Evolutionary conservation across 352 stramenopile genomes (phyloP).

Genomic region (Paralagenidium karlingii): DNA sequence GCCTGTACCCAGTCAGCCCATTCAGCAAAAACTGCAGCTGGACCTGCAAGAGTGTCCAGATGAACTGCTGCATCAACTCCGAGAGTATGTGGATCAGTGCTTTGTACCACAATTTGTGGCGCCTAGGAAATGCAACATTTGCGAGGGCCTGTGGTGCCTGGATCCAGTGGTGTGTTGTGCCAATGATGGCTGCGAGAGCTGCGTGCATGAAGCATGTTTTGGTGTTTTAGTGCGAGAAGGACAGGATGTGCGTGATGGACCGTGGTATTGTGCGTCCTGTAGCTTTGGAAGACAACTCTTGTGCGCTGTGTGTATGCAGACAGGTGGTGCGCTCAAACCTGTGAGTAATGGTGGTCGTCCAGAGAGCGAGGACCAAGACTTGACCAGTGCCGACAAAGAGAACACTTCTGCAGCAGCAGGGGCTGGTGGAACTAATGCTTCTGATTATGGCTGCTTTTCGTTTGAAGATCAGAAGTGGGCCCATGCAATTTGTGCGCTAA

Average conservation of each 20-base stretch:
- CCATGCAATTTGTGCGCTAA: conserved; percentile 70
- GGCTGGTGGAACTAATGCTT: too few relatives aligned
- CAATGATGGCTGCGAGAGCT: conserved; percentile 45
- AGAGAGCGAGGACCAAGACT: background rate
- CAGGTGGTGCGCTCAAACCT: conserved; percentile 67
- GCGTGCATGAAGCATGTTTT: conserved; percentile 78
- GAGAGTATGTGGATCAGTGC: conserved; percentile 66
- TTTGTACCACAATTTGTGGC: conserved; percentile 63
- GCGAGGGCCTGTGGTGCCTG: conserved; percentile 71
- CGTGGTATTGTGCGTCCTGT: conserved; percentile 71
- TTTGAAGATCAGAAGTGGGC: conserved; percentile 65
- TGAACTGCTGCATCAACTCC: conserved; percentile 33
- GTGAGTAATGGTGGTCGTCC: conserved; percentile 8
- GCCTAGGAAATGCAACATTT: conserved; percentile 67
- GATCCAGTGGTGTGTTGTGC: conserved; percentile 51
- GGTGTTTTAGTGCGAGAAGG: conserved; percentile 44
- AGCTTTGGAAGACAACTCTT: conserved; percentile 47
- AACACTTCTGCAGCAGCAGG: too few relatives aligned
- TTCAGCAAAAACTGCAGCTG: conserved; percentile 46
- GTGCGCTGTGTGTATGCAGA: conserved; percentile 70
- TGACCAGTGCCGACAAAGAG: too few relatives aligned
- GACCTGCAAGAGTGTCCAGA: too few relatives aligned
- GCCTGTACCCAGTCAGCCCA: conserved; percentile 5
- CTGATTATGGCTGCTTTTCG: background rate
- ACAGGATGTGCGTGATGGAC: conserved; percentile 25